Percentiles rank a stretch among this genome's conserved stretches.
Conservation (phyloP, 2,329 filamentous ascomycete species). For the Fusarium globosum region DNA sequence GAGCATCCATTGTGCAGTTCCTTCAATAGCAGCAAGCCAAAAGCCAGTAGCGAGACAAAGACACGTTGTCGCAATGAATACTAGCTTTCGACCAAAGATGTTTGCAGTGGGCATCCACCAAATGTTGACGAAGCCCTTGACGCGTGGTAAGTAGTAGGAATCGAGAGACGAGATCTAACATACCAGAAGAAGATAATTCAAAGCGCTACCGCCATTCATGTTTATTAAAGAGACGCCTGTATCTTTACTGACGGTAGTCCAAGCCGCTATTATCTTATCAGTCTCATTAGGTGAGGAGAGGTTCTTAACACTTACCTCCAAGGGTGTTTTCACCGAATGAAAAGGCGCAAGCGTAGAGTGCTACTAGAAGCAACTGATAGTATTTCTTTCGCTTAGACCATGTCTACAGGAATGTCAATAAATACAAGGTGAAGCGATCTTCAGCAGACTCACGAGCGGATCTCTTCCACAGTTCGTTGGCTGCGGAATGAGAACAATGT, state of each 20-base stretch:
- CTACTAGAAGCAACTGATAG: neutral
- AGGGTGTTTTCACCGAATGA: neutral
- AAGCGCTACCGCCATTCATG: neutral
- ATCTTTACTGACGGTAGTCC: neutral
- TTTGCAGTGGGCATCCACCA: neutral
- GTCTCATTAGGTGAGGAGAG: accelerated
- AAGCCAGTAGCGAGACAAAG: neutral
- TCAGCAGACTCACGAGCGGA: neutral
- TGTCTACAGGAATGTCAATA: accelerated
- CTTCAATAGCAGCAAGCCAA: neutral
- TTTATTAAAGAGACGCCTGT: neutral
- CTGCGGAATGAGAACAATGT: neutral
- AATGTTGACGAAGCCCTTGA: neutral
- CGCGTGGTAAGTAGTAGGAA: neutral
- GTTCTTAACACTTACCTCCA: neutral
- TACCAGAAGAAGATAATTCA: neutral
- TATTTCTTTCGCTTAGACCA: neutral
- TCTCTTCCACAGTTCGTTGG: neutral
- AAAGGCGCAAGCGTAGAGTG: neutral
- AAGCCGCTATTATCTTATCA: neutral
- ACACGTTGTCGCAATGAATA: neutral
- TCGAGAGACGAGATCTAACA: too few species aligned
- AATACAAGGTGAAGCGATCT: too few species aligned
- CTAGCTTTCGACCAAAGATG: neutral
- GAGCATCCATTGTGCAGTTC: neutral